These are phyloP conservation scores for Ogataea neopini DNA, from an alignment of 805 yeast genomes.

Conservation along the genomic window DNA sequence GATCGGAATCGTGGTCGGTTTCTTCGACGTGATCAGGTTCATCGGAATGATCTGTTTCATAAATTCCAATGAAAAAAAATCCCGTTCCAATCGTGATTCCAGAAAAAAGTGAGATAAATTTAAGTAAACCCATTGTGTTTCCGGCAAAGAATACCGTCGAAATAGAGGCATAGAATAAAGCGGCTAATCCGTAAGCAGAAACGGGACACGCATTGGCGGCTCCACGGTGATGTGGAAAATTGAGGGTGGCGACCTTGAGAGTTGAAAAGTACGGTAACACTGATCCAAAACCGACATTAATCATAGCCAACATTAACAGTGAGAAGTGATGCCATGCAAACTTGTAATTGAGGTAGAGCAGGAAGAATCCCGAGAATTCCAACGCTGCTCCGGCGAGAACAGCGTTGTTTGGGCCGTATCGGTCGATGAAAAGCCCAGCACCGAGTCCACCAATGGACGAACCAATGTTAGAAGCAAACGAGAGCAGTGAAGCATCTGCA, in stretches of 20 bases:
- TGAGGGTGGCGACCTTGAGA: slow-evolving; percentile 56
- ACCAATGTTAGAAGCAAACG: slow-evolving; percentile 64
- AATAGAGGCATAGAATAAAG: slow-evolving; percentile 59
- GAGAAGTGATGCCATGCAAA: slow-evolving; percentile 40
- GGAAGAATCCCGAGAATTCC: slow-evolving; percentile 55
- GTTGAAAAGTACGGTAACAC: slow-evolving; percentile 60
- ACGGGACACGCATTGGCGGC: slow-evolving; percentile 70
- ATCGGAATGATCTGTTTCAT: slow-evolving; percentile 35
- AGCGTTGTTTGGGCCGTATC: slow-evolving; percentile 54
- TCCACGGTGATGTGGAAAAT: slow-evolving; percentile 72
- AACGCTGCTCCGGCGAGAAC: slow-evolving; percentile 55
- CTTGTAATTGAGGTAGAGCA: slow-evolving; percentile 49
- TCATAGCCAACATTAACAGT: slow-evolving; percentile 50
- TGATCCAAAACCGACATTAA: slow-evolving; percentile 64
- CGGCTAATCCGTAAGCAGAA: slow-evolving; percentile 69
- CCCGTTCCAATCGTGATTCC: slow-evolving; percentile 47
- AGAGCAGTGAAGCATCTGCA: slow-evolving; percentile 61
- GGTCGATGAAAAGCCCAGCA: slow-evolving; percentile 70
- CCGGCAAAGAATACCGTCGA: slow-evolving; percentile 54
- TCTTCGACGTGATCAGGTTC: slow-evolving; percentile 30
- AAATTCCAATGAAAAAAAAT: slow-evolving; percentile 42
- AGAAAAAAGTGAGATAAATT: slow-evolving; percentile 55
- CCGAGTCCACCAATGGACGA: slow-evolving; percentile 68
- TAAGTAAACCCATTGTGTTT: slow-evolving; percentile 54
- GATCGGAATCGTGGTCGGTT: slow-evolving; percentile 13